Evolutionary conservation across 1,284 basidiomycete species (phyloP).

Genomic region (Flammula alnicola): DNA sequence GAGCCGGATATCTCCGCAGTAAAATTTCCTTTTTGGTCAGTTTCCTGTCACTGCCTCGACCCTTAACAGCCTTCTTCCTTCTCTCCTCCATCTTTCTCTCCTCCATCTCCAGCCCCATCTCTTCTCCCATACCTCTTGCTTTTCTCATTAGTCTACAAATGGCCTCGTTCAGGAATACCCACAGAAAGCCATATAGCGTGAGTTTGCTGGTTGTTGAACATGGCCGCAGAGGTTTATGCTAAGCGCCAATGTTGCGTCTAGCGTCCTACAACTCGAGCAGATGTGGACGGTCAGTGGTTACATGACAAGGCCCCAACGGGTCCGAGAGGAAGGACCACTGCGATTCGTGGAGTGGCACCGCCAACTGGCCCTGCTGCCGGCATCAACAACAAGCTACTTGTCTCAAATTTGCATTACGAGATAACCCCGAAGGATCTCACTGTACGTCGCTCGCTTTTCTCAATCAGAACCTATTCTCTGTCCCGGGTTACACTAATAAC

Average conservation of each 20-base stretch:
- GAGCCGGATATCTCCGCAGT: conserved; percentile 11
- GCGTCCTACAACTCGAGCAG: conserved; percentile 43
- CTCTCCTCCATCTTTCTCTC: conserved; percentile 9
- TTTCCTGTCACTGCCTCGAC: conserved; percentile 1
- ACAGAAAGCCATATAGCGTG: conserved; percentile 57
- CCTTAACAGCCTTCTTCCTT: conserved; percentile 3
- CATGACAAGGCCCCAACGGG: conserved; percentile 68
- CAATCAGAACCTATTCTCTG: not conserved
- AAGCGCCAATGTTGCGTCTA: conserved; percentile 13
- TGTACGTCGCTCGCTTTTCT: conserved; percentile 52
- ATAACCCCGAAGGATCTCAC: conserved; percentile 87
- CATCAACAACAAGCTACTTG: conserved; percentile 69
- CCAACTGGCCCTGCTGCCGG: conserved; percentile 28
- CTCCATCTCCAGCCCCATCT: conserved; percentile 13
- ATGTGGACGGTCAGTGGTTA: conserved; percentile 66
- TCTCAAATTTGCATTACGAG: conserved; percentile 94
- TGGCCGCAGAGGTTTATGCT: not conserved
- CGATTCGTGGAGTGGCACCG: conserved; percentile 23
- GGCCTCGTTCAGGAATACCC: conserved; percentile 36
- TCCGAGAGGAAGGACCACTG: conserved; percentile 19
- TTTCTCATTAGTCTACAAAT: conserved; percentile 22
- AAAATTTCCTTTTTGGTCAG: conserved; percentile 5
- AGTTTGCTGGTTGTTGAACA: conserved; percentile 22
- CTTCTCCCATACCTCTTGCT: not conserved
- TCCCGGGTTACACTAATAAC: conserved; percentile 2